Evolutionary conservation across 208 protist genomes (phyloP).

Genomic region (Leishmania tarentolae): DNA sequence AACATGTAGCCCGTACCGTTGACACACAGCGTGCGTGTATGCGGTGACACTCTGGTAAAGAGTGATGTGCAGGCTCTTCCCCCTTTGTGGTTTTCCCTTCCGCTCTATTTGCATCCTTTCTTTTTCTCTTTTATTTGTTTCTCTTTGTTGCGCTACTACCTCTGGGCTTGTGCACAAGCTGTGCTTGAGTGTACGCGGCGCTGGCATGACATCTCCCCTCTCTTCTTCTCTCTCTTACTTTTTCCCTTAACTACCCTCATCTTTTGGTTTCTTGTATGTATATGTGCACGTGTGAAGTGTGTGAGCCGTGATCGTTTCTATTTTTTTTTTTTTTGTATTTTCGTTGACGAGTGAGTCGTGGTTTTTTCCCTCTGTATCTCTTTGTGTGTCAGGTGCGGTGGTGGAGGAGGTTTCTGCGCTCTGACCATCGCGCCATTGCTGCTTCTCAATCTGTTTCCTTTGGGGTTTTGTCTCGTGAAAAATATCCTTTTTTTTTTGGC

Average conservation of each 20-base stretch:
- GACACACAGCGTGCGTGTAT: too few species aligned
- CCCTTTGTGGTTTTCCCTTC: background rate
- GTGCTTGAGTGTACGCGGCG: background rate
- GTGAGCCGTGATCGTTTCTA: background rate
- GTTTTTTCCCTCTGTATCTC: background rate
- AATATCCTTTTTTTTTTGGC: too few species aligned
- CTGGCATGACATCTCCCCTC: background rate
- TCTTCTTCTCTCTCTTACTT: background rate
- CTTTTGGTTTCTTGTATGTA: background rate
- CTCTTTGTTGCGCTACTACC: background rate
- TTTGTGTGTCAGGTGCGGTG: background rate
- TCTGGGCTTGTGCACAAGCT: background rate
- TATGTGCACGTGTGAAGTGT: background rate
- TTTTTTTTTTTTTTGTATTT: background rate
- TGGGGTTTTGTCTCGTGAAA: too few species aligned
- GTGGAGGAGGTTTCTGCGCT: background rate
- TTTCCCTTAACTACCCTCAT: background rate
- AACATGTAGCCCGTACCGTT: background rate
- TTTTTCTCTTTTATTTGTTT: background rate
- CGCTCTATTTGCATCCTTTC: background rate
- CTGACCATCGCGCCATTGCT: background rate
- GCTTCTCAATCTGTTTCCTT: too few species aligned
- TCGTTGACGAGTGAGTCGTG: background rate
- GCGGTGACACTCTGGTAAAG: too few species aligned
- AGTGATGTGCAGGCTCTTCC: background rate